Evolutionary conservation across 2,329 filamentous ascomycete species (phyloP).

Genomic region (Aspergillus sojae): DNA sequence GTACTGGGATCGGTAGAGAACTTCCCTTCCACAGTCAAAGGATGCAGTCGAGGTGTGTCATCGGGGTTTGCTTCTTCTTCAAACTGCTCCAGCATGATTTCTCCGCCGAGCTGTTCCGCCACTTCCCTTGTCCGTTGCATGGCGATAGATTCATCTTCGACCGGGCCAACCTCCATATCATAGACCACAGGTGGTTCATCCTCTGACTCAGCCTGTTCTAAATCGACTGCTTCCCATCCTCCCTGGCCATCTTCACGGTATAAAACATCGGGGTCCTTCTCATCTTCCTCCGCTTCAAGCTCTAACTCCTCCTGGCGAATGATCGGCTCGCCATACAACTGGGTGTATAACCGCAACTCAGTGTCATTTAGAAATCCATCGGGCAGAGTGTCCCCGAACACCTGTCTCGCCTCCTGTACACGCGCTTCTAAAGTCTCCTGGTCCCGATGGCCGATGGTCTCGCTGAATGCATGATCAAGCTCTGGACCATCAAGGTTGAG

Average conservation of each 20-base stretch:
- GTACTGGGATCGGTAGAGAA: slow-evolving; percentile 75
- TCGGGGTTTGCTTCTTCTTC: slow-evolving; percentile 43
- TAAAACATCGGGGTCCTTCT: slow-evolving; percentile 36
- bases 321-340: slow-evolving; percentile 77
- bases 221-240: slow-evolving; percentile 40
- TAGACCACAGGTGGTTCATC: slow-evolving; percentile 31
- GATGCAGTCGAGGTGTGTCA: slow-evolving; percentile 65
- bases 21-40: slow-evolving; percentile 71
- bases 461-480: slow-evolving; percentile 30
- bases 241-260: slow-evolving; percentile 43
- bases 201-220: slow-evolving; percentile 21
- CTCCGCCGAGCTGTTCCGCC: slow-evolving; percentile 42
- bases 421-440: slow-evolving; percentile 36
- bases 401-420: slow-evolving; percentile 71
- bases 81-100: slow-evolving; percentile 48
- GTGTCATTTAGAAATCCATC: slow-evolving; percentile 68
- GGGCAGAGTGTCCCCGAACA: slow-evolving; percentile 77
- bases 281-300: slow-evolving; percentile 31
- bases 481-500: slow-evolving; percentile 29
- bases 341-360: slow-evolving; percentile 75
- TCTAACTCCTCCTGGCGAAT: slow-evolving; percentile 25
- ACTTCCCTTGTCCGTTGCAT: slow-evolving; percentile 42
- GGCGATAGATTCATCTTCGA: slow-evolving; percentile 32
- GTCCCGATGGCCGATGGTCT: slow-evolving; percentile 35
- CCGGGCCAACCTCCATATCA: slow-evolving; percentile 31